phyloP scores from a whole-genome alignment of 306 rosid genomes.

The Vigna angularis region DNA sequence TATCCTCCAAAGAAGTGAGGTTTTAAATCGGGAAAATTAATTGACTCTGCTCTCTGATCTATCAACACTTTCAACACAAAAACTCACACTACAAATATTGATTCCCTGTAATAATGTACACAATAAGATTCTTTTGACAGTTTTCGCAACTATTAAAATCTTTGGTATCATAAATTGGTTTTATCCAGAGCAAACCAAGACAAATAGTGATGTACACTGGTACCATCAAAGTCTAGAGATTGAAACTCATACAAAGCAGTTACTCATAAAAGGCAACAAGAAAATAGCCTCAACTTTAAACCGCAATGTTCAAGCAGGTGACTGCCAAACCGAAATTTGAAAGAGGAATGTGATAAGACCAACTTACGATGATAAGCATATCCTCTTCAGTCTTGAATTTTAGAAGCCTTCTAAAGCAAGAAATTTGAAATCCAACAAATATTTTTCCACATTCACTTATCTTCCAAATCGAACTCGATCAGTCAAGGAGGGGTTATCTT shows the following conservation, averaged over 20 bases:
- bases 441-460: conserved; percentile 32
- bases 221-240: conserved; percentile 38
- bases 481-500: conserved; percentile 67
- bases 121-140: conserved; percentile 32
- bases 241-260: conserved; percentile 37
- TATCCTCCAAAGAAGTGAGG: conserved; percentile 21
- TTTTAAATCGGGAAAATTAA: conserved; percentile 17
- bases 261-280: conserved; percentile 35
- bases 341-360: conserved; percentile 35
- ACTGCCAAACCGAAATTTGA: conserved; percentile 31
- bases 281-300: conserved; percentile 39
- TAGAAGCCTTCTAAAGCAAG: conserved; percentile 36
- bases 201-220: conserved; percentile 31
- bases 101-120: conserved; percentile 25
- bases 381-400: conserved; percentile 29
- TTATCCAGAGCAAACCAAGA: conserved; percentile 39
- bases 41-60: neutral
- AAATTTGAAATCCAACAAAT: conserved; percentile 41
- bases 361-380: conserved; percentile 32
- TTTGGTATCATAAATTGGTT: conserved; percentile 26
- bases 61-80: conserved; percentile 30
- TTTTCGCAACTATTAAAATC: neutral
- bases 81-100: conserved; percentile 4
- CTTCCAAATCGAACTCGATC: conserved; percentile 32
- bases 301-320: conserved; percentile 24